Percentiles rank a stretch among this genome's conserved stretches.
Conservation (phyloP, 768 basidiomycete species). For the Lactifluus piperatus region DNA sequence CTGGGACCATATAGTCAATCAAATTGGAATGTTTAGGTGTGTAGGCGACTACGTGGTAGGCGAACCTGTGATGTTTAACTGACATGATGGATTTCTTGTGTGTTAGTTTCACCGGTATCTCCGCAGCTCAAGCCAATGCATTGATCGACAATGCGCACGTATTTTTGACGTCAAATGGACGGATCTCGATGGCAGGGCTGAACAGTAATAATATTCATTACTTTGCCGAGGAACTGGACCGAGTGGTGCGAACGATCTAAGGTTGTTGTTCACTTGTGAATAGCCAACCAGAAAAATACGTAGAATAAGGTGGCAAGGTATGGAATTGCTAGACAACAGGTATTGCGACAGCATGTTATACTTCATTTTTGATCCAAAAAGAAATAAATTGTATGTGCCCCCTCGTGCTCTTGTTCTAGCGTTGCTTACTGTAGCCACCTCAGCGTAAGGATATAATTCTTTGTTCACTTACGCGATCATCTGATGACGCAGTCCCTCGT, state of each 20-base stretch:
- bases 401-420: neutral
- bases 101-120: slow-evolving; percentile 77
- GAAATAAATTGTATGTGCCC: neutral
- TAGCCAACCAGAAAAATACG: neutral
- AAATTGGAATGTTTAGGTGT: slow-evolving; percentile 98
- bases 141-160: slow-evolving; percentile 69
- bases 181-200: slow-evolving; percentile 93
- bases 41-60: slow-evolving; percentile 12
- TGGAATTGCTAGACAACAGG: neutral
- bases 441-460: neutral
- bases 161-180: slow-evolving; percentile 79
- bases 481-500: neutral
- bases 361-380: neutral
- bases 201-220: slow-evolving; percentile 72
- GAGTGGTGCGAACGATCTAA: slow-evolving; percentile 43
- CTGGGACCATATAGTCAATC: slow-evolving; percentile 93
- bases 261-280: neutral
- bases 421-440: neutral
- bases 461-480: neutral
- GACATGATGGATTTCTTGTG: slow-evolving; percentile 6
- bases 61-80: slow-evolving; percentile 3
- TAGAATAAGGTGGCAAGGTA: neutral
- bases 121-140: slow-evolving; percentile 50
- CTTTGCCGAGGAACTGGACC: slow-evolving; percentile 64
- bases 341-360: neutral